These are phyloP conservation scores for Botryosphaeria dothidea DNA, from an alignment of 2,329 filamentous ascomycete species.

Conservation along the genomic window DNA sequence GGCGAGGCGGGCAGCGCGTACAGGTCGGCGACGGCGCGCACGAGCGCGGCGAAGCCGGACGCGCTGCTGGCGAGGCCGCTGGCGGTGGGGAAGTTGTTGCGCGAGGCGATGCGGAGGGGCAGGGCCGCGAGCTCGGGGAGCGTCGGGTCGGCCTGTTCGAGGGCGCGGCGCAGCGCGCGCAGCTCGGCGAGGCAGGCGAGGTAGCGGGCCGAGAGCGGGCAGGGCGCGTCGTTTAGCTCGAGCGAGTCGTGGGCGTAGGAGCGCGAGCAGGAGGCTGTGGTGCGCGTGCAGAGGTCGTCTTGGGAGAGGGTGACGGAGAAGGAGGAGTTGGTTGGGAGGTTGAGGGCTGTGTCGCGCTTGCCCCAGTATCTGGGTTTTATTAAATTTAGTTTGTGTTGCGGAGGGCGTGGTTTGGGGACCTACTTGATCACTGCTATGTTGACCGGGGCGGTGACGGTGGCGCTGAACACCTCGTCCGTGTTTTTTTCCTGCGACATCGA, in stretches of 20 bases:
- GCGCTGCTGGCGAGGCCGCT: slow-evolving; percentile 74
- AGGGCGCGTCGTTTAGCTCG: slow-evolving; percentile 77
- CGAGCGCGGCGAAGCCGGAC: slow-evolving; percentile 64
- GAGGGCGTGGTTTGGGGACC: too few relatives aligned
- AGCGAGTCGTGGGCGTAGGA: slow-evolving; percentile 72
- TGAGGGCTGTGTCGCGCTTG: slow-evolving; percentile 89
- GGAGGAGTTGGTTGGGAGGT: slow-evolving; percentile 96
- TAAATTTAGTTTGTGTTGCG: too few relatives aligned
- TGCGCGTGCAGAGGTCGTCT: slow-evolving; percentile 89
- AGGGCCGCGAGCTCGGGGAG: slow-evolving; percentile 79
- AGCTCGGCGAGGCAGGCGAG: slow-evolving; percentile 91
- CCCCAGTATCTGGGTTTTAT: slow-evolving; percentile 88
- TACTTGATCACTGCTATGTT: too few relatives aligned
- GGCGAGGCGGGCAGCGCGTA: slow-evolving; percentile 82
- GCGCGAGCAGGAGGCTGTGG: slow-evolving; percentile 86
- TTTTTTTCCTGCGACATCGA: too few relatives aligned
- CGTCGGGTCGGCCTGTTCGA: slow-evolving; percentile 71
- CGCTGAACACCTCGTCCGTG: too few relatives aligned
- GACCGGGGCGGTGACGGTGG: too few relatives aligned
- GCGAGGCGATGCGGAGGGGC: slow-evolving; percentile 82
- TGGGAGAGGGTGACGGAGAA: slow-evolving; percentile 96
- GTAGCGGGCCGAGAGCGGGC: slow-evolving; percentile 84
- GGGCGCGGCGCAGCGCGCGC: slow-evolving; percentile 69
- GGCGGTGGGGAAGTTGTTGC: slow-evolving; percentile 99
- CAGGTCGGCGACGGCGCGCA: slow-evolving; percentile 86